Percentiles rank a stretch among this genome's conserved stretches.
These are phyloP conservation scores for Curvularia eragrostidis DNA, from an alignment of 2,329 filamentous ascomycete genomes.

Conservation along the genomic window DNA sequence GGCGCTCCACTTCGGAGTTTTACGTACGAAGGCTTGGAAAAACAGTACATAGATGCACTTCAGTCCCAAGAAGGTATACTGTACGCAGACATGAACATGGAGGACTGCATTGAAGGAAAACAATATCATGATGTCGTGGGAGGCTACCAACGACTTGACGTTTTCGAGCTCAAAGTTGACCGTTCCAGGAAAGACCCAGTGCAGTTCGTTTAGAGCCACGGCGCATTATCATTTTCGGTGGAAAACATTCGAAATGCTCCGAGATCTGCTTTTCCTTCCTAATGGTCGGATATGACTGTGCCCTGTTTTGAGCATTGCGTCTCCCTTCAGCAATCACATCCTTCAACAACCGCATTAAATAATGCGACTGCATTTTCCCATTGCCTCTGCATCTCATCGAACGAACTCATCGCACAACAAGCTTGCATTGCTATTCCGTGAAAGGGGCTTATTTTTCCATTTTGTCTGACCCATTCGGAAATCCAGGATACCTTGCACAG, in stretches of 20 bases:
- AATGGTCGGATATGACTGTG: background rate
- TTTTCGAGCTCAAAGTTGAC: conserved; percentile 61
- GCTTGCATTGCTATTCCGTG: background rate
- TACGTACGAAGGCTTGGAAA: conserved; percentile 38
- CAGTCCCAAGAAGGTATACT: conserved; percentile 58
- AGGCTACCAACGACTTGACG: conserved; percentile 62
- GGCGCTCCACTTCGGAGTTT: conserved; percentile 53
- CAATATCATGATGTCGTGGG: conserved; percentile 65
- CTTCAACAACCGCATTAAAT: background rate
- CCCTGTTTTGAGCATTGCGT: background rate
- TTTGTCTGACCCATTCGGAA: background rate
- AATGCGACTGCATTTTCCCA: background rate
- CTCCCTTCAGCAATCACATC: background rate
- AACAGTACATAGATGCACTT: conserved; percentile 46
- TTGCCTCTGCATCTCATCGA: background rate
- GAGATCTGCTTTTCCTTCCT: background rate
- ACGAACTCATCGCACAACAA: background rate
- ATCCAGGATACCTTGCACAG: background rate
- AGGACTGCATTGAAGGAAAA: conserved; percentile 61
- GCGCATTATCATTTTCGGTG: background rate
- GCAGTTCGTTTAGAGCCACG: conserved; percentile 2
- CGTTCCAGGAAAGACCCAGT: conserved; percentile 33
- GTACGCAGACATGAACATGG: conserved; percentile 60
- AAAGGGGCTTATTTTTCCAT: background rate
- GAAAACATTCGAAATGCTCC: background rate